Evolutionary conservation across 1,139 yeast genomes (phyloP).

Genomic region (Yamadazyma kanchanaburiensis): DNA sequence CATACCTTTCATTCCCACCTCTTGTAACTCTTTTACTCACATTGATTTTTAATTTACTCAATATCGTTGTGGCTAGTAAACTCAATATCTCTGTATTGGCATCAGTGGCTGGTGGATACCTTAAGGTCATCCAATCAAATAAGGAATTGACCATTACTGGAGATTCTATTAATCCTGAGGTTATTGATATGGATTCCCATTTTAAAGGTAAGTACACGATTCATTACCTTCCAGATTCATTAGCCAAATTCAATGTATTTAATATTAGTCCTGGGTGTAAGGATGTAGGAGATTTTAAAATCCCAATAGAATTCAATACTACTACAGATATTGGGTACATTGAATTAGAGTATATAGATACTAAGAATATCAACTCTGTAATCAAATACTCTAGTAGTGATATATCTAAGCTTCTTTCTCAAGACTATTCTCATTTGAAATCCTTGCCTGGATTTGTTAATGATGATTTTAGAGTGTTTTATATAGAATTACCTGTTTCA

Average conservation of each 20-base stretch:
- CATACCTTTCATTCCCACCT: conserved; percentile 62
- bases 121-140: conserved; percentile 44
- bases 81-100: conserved; percentile 34
- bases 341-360: conserved; percentile 61
- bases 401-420: conserved; percentile 40
- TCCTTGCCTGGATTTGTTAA: conserved; percentile 18
- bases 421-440: conserved; percentile 38
- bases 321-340: conserved; percentile 68
- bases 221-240: conserved; percentile 87
- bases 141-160: conserved; percentile 74
- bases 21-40: conserved; percentile 47
- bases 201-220: conserved; percentile 84
- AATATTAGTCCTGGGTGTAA: conserved; percentile 59
- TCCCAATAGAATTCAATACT: conserved; percentile 82
- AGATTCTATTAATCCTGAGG: conserved; percentile 36
- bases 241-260: conserved; percentile 80
- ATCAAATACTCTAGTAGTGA: conserved; percentile 59
- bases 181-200: conserved; percentile 65
- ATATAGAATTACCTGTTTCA: conserved; percentile 55
- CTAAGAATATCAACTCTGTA: conserved; percentile 46
- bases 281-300: conserved; percentile 21
- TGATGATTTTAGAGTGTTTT: conserved; percentile 35
- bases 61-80: conserved; percentile 43
- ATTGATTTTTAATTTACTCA: conserved; percentile 28
- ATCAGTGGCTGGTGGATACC: conserved; percentile 33